phyloP scores from a whole-genome alignment of 108 stramenopile genomes.

The Skeletonema costatum region DNA sequence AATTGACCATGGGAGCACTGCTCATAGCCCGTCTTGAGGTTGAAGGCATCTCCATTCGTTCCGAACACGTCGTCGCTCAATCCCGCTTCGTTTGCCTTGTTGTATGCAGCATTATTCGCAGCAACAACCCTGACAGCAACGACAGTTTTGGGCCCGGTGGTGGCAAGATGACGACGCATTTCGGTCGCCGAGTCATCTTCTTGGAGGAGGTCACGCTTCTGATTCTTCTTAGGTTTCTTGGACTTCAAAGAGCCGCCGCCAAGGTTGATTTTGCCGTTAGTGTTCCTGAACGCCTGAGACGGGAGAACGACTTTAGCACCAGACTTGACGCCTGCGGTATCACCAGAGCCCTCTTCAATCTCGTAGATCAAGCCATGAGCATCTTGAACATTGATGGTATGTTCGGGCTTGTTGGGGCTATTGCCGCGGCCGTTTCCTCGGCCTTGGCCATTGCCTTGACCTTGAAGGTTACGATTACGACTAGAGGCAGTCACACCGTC shows the following conservation, averaged over 20 bases:
- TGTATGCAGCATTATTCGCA: slow-evolving; percentile 4
- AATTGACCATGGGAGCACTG: slow-evolving; percentile 43
- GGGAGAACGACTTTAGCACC: neutral
- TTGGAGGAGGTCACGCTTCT: neutral
- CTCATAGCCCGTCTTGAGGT: slow-evolving; percentile 28
- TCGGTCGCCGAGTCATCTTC: neutral
- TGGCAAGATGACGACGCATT: neutral
- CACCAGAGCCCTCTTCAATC: slow-evolving; percentile 1
- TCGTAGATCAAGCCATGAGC: slow-evolving; percentile 2
- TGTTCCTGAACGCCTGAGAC: neutral
- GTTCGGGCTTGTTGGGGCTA: neutral
- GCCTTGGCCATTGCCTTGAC: neutral
- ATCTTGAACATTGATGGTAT: neutral
- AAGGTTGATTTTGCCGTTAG: neutral
- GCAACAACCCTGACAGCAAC: slow-evolving; percentile 38
- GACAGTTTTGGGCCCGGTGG: slow-evolving; percentile 17
- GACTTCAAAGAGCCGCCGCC: neutral
- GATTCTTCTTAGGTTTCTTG: neutral
- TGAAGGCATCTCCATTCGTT: slow-evolving; percentile 5
- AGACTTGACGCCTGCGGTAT: neutral
- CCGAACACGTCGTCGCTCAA: slow-evolving; percentile 9
- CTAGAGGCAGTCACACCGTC: neutral
- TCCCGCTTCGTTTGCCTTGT: neutral
- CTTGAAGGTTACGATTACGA: neutral
- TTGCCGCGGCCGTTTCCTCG: neutral